Percentiles rank a stretch among this genome's conserved stretches.
Conservation (phyloP, 192 early-diverging fungal genomes). For the Coemansia sp. region DNA sequence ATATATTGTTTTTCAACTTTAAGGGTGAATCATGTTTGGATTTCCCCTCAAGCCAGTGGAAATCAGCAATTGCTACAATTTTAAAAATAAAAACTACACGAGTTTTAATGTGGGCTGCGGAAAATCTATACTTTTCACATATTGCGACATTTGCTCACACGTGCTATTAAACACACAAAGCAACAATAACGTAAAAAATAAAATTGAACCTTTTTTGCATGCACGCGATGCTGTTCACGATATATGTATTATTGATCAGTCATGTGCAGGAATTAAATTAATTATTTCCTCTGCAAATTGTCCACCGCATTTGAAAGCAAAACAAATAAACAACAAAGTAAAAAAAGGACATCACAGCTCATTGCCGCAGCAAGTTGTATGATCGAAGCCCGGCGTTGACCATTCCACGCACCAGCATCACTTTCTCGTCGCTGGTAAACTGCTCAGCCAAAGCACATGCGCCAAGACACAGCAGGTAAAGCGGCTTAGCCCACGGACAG, state of each 20-base stretch:
- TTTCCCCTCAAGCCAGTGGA: no score
- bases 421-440: constrained; percentile 10
- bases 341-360: background rate
- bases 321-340: background rate
- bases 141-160: background rate
- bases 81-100: background rate
- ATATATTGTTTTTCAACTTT: no score
- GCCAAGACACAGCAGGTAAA: constrained; percentile 25
- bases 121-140: background rate
- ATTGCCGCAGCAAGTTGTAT: background rate
- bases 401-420: constrained; percentile 17
- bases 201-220: background rate
- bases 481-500: constrained; percentile 34
- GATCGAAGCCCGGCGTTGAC: constrained; percentile 26
- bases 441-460: constrained; percentile 1
- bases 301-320: no score
- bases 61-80: no score
- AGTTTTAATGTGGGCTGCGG: background rate
- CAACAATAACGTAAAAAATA: no score
- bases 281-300: no score
- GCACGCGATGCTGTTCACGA: background rate
- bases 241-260: background rate
- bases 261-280: background rate
- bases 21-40: no score
- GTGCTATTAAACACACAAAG: background rate